phyloP scores from a whole-genome alignment of 495 filamentous ascomycete genomes.

The Friedmanniomyces simplex region DNA sequence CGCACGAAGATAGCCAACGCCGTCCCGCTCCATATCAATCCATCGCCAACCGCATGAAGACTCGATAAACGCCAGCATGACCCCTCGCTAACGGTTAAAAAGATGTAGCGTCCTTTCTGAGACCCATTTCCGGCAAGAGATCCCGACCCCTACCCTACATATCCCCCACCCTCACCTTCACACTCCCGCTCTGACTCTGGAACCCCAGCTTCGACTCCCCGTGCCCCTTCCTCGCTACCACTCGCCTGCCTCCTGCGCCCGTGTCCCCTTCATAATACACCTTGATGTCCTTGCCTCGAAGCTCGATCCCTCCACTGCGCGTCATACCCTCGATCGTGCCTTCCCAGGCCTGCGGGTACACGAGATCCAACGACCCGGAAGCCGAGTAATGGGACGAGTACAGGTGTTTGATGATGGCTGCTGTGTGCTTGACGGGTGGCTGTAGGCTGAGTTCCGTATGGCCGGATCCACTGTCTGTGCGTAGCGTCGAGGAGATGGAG shows the following conservation, averaged over 20 bases:
- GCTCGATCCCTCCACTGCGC: neutral
- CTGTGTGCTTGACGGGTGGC: slow-evolving; percentile 10
- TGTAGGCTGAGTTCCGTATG: slow-evolving; percentile 16
- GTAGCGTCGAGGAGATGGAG: slow-evolving; percentile 11
- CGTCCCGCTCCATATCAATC: too few species aligned
- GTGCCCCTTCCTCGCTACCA: slow-evolving; percentile 3
- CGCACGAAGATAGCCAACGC: too few species aligned
- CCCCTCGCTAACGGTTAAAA: too few species aligned
- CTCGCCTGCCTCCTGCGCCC: neutral
- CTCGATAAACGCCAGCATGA: too few species aligned
- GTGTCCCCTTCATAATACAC: neutral
- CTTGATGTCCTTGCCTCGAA: slow-evolving; percentile 2
- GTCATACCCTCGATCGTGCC: slow-evolving; percentile 15
- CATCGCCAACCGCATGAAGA: too few species aligned
- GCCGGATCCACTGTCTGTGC: slow-evolving; percentile 19
- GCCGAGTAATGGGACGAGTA: slow-evolving; percentile 19
- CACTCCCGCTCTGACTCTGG: neutral
- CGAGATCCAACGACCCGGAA: slow-evolving; percentile 22
- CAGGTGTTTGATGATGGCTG: slow-evolving; percentile 14
- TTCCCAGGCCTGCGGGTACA: slow-evolving; percentile 31
- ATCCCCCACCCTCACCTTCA: neutral
- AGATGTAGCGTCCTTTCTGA: too few species aligned
- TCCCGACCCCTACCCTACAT: neutral
- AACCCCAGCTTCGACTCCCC: slow-evolving; percentile 6
- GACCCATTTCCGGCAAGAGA: too few species aligned